Evolutionary conservation across 2,329 filamentous ascomycete species (phyloP), one percentile per base, ranked within the genome.

Genomic region (Penicillium sp.): DNA sequence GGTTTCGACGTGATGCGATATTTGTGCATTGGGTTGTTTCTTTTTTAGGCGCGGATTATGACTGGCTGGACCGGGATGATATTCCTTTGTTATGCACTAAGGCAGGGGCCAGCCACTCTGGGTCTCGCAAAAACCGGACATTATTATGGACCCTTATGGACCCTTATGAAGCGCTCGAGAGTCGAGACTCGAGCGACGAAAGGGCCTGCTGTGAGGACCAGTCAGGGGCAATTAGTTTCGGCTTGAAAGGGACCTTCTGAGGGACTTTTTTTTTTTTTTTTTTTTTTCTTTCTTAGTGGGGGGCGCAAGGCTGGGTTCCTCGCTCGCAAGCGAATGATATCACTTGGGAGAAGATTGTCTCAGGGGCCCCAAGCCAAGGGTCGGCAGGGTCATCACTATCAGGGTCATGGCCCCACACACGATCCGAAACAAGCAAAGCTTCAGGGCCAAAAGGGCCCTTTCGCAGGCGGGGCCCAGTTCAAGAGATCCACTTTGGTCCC

Each of bases 381-480:
- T 28, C 40, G 40, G 40, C 40, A 22, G 19, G 17, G 28, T 49
- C 22, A 13, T 37, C 19, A 28, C n/a, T n/a, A n/a, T n/a, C n/a
- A 19, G 30, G 30, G n/a, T 35, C 12, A 53, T 10, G 17, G 37
- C 44, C 45, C 38, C 33, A 42, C 37, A 42, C 37, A 4, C 6
- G 13, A 24, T 44, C 53, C 26, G 37, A 55, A 44, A 55, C 37
- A 55, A 55, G 53, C 35, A 42, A 42, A 55, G 53, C 15, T 28
- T 22, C 37, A 42, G 53, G 51, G 42, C 63, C 64, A 64, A 28
- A 59, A 54, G 61, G 61, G 53, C 49, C 38, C 12, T 33, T 33
- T 15, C 35, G 17, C 12, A 13, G 35, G 35, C 5, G 12, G 35
- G 24, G 7, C 51, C 51, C 51, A 17, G 51, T 37, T 42, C 5